A percentile compares a stretch with the other conserved stretches of the same genome.
phyloP scores from a whole-genome alignment of 2,329 filamentous ascomycete genomes.

The Fusarium poae region DNA sequence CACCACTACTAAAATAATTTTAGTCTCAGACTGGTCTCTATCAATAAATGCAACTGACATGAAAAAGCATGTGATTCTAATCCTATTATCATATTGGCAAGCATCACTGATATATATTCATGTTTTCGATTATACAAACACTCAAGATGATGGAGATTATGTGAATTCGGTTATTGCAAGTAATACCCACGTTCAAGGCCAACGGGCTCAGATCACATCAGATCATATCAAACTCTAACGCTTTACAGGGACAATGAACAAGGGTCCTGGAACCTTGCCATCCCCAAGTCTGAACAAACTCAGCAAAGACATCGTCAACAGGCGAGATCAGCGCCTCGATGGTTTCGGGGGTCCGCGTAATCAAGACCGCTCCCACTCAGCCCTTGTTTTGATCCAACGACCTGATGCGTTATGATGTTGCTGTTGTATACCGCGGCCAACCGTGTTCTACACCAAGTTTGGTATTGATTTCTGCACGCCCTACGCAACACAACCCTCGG shows the following conservation, averaged over 20 bases:
- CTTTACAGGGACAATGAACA: slow-evolving; percentile 11
- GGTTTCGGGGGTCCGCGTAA: slow-evolving; percentile 3
- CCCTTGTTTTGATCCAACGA: slow-evolving; percentile 10
- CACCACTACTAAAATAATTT: not conserved
- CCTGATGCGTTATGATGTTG: slow-evolving; percentile 7
- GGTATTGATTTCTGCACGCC: slow-evolving; percentile 1
- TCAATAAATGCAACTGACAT: not conserved
- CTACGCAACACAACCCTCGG: slow-evolving; percentile 1
- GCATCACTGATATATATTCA: not conserved
- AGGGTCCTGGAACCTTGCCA: slow-evolving; percentile 1
- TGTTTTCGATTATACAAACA: not conserved
- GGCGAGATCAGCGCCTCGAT: slow-evolving; percentile 17
- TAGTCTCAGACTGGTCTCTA: not conserved
- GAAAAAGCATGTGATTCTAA: slow-evolving; percentile 28
- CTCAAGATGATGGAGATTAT: not conserved
- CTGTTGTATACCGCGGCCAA: not conserved
- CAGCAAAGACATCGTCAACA: not conserved
- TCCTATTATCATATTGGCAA: slow-evolving; percentile 1
- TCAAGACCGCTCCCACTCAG: slow-evolving; percentile 15
- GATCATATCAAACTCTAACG: slow-evolving; percentile 1
- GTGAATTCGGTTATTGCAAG: not conserved
- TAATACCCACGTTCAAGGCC: not conserved
- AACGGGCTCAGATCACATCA: slow-evolving; percentile 1
- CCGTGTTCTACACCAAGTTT: slow-evolving; percentile 13
- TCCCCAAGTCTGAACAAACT: slow-evolving; percentile 7